Conservation (phyloP, 352 stramenopile species). For the Phytopythium mirpurense region DNA sequence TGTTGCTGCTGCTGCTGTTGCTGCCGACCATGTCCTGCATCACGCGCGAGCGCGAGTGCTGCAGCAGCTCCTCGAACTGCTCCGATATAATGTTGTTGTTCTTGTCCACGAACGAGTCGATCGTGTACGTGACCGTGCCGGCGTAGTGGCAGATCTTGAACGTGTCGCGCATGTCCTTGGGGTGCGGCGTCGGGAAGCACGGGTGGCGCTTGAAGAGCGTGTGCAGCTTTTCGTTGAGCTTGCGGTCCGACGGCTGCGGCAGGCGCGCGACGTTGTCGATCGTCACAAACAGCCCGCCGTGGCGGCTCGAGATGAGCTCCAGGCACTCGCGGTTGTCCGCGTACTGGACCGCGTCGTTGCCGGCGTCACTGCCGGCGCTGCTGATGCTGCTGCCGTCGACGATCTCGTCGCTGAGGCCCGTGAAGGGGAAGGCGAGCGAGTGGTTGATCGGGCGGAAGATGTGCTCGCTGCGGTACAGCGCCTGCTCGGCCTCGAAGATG, state of each 20-base stretch:
- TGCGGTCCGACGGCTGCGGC: conserved; percentile 84
- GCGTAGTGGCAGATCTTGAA: conserved; percentile 87
- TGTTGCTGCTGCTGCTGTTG: conserved; percentile 19
- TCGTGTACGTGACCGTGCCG: conserved; percentile 79
- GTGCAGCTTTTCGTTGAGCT: conserved; percentile 80
- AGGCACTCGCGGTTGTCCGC: conserved; percentile 84
- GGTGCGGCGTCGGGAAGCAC: conserved; percentile 82
- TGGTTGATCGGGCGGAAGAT: conserved; percentile 83
- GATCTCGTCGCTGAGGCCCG: conserved; percentile 12
- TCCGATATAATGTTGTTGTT: conserved; percentile 91
- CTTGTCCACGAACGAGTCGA: conserved; percentile 86
- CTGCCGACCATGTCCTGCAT: conserved; percentile 62
- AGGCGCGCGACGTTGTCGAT: conserved; percentile 83
- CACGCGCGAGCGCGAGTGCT: conserved; percentile 67
- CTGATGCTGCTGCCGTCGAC: conserved; percentile 14
- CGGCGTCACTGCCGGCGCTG: conserved; percentile 12
- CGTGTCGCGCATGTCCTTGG: conserved; percentile 78
- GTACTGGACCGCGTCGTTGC: conserved; percentile 58
- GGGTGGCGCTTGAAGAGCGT: conserved; percentile 77
- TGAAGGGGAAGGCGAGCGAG: conserved; percentile 72
- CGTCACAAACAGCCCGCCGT: conserved; percentile 78
- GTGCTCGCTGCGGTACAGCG: conserved; percentile 76
- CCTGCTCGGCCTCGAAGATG: conserved; percentile 84
- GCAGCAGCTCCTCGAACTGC: conserved; percentile 84
- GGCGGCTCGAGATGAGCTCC: conserved; percentile 76